These are phyloP conservation scores for Phlegmacium glaucopus DNA, from an alignment of 768 basidiomycete species.

Conservation along the genomic window DNA sequence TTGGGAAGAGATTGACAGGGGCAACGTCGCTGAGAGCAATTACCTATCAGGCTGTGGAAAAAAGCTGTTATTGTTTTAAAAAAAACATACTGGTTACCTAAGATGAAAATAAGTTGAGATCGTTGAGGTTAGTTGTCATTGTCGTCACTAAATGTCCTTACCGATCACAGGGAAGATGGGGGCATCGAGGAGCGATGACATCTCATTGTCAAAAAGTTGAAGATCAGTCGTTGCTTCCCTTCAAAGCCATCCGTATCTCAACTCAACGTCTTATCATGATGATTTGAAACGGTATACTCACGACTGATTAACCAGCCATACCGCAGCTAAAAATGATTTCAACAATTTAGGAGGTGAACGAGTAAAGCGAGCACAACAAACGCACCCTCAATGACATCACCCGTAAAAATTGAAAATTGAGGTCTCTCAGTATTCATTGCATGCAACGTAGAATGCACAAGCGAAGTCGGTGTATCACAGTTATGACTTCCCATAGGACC, in stretches of 20 bases:
- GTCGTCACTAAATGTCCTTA: conserved; percentile 14
- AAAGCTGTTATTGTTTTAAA: not conserved
- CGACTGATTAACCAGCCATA: conserved; percentile 47
- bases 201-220: conserved; percentile 42
- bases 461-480: conserved; percentile 49
- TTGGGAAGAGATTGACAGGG: conserved; percentile 58
- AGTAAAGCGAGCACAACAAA: not conserved
- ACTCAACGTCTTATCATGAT: no score
- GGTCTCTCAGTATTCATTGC: conserved; percentile 35
- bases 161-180: conserved; percentile 52
- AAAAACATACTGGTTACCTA: conserved; percentile 48
- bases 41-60: not conserved
- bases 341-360: not conserved
- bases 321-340: conserved; percentile 32
- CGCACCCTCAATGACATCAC: conserved; percentile 59
- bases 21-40: conserved; percentile 43
- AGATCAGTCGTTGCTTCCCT: conserved; percentile 46
- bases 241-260: not conserved
- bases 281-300: conserved; percentile 17
- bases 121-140: not conserved
- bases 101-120: not conserved
- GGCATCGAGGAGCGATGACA: conserved; percentile 34
- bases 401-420: conserved; percentile 58
- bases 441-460: conserved; percentile 49
- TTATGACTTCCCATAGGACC: conserved; percentile 44